Evolutionary conservation across 768 basidiomycete genomes (phyloP).

Genomic region (Lyophyllum shimeji): DNA sequence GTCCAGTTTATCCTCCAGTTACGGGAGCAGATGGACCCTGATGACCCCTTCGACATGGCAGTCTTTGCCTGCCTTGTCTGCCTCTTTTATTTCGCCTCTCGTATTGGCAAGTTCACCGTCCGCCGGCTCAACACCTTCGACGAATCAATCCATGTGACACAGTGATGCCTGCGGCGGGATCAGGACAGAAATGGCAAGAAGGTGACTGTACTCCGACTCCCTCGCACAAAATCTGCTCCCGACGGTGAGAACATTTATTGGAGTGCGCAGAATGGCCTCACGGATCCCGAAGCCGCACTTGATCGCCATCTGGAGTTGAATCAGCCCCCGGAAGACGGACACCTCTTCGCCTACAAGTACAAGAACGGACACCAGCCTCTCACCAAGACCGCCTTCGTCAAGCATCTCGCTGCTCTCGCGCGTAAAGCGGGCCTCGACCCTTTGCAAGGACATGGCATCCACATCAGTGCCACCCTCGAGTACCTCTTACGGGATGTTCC

Average conservation of each 20-base stretch:
- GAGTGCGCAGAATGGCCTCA: constrained; percentile 7
- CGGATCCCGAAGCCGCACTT: constrained; percentile 10
- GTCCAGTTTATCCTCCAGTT: not conserved
- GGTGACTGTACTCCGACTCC: constrained; percentile 14
- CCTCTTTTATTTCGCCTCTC: constrained; percentile 9
- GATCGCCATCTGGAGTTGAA: constrained; percentile 17
- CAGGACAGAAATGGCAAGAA: constrained; percentile 8
- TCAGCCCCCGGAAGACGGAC: not conserved
- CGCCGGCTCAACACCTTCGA: constrained; percentile 12
- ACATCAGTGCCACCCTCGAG: constrained; percentile 24
- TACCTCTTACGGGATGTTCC: constrained; percentile 22
- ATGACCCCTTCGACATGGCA: constrained; percentile 14
- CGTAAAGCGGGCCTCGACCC: not conserved
- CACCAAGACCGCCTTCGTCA: constrained; percentile 20
- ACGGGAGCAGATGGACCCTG: not conserved
- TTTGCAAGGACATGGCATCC: constrained; percentile 25
- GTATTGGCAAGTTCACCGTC: constrained; percentile 10
- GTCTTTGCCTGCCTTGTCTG: constrained; percentile 20
- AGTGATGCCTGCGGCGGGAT: not conserved
- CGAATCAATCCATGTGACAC: constrained; percentile 16
- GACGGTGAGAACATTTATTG: constrained; percentile 18
- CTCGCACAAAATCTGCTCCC: constrained; percentile 12
- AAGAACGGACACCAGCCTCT: constrained; percentile 9
- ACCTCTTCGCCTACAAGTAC: constrained; percentile 10
- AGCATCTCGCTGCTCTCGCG: constrained; percentile 4